These are phyloP conservation scores for Cutaneotrichosporon sp. DNA, from an alignment of 1,284 basidiomycete genomes.

Conservation along the genomic window DNA sequence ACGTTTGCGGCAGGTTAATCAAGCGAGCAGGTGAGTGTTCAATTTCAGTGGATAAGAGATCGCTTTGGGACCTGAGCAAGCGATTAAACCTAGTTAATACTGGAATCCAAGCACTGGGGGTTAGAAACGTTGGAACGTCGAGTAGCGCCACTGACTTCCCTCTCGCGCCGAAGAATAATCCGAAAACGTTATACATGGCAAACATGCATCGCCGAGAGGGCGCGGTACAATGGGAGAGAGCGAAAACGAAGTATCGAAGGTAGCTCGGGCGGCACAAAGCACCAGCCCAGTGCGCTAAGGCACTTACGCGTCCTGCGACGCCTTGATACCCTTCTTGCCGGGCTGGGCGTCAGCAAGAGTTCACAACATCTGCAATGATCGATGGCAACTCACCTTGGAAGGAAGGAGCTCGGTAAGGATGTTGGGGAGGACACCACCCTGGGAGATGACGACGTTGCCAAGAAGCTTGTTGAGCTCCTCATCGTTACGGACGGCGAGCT, in stretches of 20 bases:
- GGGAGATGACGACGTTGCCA: constrained; percentile 78
- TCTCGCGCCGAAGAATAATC: no score
- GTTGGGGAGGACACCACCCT: constrained; percentile 81
- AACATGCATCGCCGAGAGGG: constrained; percentile 6
- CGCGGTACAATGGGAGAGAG: constrained; percentile 8
- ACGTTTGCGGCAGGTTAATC: no score
- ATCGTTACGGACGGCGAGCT: constrained; percentile 83
- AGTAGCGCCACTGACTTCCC: no score
- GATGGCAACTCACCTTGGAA: constrained; percentile 51
- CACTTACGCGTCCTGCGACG: constrained; percentile 25
- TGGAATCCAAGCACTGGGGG: no score
- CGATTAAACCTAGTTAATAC: no score
- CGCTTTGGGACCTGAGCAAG: no score
- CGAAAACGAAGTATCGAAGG: constrained; percentile 10
- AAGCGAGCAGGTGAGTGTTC: no score
- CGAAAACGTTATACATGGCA: no score
- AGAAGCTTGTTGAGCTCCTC: constrained; percentile 60
- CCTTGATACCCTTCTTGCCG: constrained; percentile 44
- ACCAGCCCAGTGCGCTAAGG: no score
- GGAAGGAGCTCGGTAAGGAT: constrained; percentile 65
- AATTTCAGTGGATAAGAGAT: no score
- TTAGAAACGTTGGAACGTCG: no score
- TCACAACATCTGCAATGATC: no score
- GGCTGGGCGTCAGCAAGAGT: background rate
- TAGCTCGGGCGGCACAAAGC: background rate